A percentile compares a stretch with the other conserved stretches of the same genome.
These are phyloP conservation scores for Rhizopus arrhizus DNA, from an alignment of 371 early-diverging fungal species.

Conservation along the genomic window DNA sequence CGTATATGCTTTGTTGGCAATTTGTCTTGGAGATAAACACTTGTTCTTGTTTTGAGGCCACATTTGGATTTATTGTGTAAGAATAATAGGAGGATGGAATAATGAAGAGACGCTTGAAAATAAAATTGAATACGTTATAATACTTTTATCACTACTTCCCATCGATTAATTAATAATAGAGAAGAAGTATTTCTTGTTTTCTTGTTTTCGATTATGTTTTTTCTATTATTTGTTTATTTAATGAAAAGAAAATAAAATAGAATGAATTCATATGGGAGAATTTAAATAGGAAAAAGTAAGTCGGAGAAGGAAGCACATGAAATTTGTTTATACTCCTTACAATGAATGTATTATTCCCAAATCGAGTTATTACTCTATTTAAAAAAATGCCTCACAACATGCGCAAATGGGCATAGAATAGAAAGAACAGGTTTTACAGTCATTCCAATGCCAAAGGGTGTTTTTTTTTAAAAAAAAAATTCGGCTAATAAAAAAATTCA, in stretches of 20 bases:
- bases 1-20: constrained; percentile 40
- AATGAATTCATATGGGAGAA: no score
- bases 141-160: constrained; percentile 23
- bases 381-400: background rate
- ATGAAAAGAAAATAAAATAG: no score
- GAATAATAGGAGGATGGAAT: constrained; percentile 34
- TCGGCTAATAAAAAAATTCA: background rate
- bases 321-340: background rate
- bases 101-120: constrained; percentile 29
- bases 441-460: no score
- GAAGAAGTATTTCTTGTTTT: background rate
- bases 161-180: constrained; percentile 25
- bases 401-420: background rate
- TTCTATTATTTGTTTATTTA: no score
- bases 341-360: background rate
- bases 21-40: constrained; percentile 42
- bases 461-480: no score
- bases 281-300: background rate
- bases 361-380: background rate
- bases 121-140: constrained; percentile 25
- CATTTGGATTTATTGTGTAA: constrained; percentile 12
- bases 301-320: background rate
- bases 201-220: no score
- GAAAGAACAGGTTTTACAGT: background rate
- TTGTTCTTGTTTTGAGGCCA: constrained; percentile 11